Percentiles rank a stretch among this genome's conserved stretches.
These are phyloP conservation scores for Salix arbutifolia DNA, from an alignment of 345 rosid genomes.

Conservation along the genomic window DNA sequence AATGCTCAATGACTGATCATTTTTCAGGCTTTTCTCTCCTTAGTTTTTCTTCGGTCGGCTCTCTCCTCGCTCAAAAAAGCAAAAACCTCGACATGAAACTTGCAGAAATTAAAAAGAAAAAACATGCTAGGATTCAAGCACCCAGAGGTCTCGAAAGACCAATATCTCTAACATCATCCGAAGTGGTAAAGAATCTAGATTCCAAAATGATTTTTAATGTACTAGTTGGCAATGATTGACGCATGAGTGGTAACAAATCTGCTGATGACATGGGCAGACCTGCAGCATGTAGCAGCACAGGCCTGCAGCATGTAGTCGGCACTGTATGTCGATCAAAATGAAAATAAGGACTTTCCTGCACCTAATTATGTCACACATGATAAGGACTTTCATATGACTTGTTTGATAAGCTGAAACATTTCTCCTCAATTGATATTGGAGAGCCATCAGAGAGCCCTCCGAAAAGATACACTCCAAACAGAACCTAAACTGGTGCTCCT, in stretches of 20 bases:
- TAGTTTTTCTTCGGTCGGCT: not conserved
- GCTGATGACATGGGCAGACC: not conserved
- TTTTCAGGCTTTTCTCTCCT: not conserved
- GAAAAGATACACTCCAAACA: not conserved
- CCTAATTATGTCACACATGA: too few species aligned
- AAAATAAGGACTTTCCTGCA: too few species aligned
- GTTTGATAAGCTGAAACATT: too few species aligned
- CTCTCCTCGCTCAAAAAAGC: not conserved
- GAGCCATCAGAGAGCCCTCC: too few species aligned
- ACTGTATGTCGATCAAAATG: too few species aligned
- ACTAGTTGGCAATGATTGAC: not conserved
- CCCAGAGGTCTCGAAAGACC: not conserved
- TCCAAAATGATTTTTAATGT: too few species aligned
- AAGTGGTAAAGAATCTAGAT: too few species aligned
- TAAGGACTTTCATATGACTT: too few species aligned
- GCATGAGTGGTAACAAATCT: not conserved
- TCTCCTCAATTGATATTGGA: too few species aligned
- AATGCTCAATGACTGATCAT: not conserved
- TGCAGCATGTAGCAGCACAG: not conserved
- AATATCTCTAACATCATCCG: not conserved
- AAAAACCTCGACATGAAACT: not conserved
- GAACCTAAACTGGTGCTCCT: not conserved
- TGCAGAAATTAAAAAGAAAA: too few species aligned
- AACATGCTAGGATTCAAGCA: not conserved
- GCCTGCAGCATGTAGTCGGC: too few species aligned